Percentiles rank a stretch among this genome's conserved stretches.
Evolutionary conservation across 2,329 filamentous ascomycete genomes (phyloP).

Genomic region (Fusarium mangiferae): DNA sequence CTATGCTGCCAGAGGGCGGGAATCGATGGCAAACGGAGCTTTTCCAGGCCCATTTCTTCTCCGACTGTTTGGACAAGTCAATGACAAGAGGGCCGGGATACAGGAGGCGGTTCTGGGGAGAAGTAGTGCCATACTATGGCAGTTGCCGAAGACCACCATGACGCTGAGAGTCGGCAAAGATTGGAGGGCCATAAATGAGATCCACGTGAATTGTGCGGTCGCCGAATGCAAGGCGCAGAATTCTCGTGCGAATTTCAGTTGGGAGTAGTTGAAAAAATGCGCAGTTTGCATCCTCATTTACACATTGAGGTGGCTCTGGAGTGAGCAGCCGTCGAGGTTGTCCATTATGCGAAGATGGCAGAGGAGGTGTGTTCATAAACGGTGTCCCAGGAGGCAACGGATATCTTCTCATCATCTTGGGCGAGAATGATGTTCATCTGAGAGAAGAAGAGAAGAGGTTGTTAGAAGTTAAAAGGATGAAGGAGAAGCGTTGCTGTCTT

Average conservation of each 20-base stretch:
- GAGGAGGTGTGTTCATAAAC: background rate
- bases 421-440: fast-evolving
- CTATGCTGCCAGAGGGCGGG: background rate
- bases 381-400: background rate
- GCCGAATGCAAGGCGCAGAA: background rate
- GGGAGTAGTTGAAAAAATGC: background rate
- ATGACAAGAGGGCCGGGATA: too few relatives aligned
- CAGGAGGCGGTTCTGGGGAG: too few relatives aligned
- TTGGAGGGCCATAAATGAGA: background rate
- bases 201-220: background rate
- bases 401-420: background rate
- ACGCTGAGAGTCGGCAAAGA: fast-evolving
- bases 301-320: background rate
- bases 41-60: slow-evolving; percentile 20
- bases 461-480: too few relatives aligned
- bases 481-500: too few relatives aligned
- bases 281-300: background rate
- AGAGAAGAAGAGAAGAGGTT: too few relatives aligned
- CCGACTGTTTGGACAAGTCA: too few relatives aligned
- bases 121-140: background rate
- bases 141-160: background rate
- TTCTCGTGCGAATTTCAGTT: background rate
- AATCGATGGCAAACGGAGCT: slow-evolving; percentile 44
- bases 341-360: background rate
- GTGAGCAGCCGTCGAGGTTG: background rate